Percentiles rank a stretch among this genome's conserved stretches.
These are phyloP conservation scores for Citrus reticulata DNA, from an alignment of 345 rosid genomes.

Conservation along the genomic window DNA sequence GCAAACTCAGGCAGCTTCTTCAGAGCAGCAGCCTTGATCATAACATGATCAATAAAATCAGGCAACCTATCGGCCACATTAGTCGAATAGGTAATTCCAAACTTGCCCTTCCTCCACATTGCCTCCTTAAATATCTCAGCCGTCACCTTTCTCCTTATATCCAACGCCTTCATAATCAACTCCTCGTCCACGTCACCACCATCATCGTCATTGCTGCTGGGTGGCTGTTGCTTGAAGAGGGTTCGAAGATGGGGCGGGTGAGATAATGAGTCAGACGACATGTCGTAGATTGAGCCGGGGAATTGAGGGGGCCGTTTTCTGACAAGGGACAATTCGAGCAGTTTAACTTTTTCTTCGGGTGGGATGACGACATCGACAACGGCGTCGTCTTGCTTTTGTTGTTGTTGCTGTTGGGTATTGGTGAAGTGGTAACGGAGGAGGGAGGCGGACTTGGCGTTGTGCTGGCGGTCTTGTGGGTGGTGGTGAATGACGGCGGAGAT, in stretches of 20 bases:
- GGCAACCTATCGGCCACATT: constrained; percentile 54
- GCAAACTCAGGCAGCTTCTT: constrained; percentile 55
- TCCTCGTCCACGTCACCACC: constrained; percentile 46
- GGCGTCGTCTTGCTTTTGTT: not conserved
- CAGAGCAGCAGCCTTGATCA: constrained; percentile 82
- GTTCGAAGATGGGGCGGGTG: constrained; percentile 37
- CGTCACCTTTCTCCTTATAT: constrained; percentile 70
- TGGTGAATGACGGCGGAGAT: constrained; percentile 20
- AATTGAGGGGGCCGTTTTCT: constrained; percentile 61
- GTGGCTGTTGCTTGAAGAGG: constrained; percentile 11
- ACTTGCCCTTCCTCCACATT: constrained; percentile 64
- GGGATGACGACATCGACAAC: constrained; percentile 10
- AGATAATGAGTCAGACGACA: constrained; percentile 25
- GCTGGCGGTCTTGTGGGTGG: constrained; percentile 32
- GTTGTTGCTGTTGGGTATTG: not conserved
- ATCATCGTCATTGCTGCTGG: constrained; percentile 7
- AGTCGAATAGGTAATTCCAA: constrained; percentile 78
- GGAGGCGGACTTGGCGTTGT: constrained; percentile 50
- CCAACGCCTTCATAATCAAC: constrained; percentile 65
- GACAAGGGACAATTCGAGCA: constrained; percentile 55
- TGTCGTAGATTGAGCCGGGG: constrained; percentile 56
- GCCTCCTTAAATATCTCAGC: constrained; percentile 63
- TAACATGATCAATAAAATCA: constrained; percentile 63
- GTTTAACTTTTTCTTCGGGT: constrained; percentile 45
- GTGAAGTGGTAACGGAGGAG: constrained; percentile 37